A percentile compares a stretch with the other conserved stretches of the same genome.
Evolutionary conservation across 805 yeast genomes (phyloP).

Genomic region (Candida ovalis): DNA sequence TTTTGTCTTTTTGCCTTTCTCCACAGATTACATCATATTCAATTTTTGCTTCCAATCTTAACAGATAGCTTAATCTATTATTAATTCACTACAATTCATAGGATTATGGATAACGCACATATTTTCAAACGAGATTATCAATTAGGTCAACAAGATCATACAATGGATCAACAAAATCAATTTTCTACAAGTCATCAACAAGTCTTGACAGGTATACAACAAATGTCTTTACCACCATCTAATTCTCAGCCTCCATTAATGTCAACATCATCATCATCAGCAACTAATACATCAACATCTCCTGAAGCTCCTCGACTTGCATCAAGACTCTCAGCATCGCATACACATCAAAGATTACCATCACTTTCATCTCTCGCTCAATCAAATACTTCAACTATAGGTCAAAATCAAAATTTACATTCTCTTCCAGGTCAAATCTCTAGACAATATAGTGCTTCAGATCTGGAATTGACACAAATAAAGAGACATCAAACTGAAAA

Average conservation of each 20-base stretch:
- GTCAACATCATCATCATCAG: constrained; percentile 6
- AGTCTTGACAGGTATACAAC: constrained; percentile 19
- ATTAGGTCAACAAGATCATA: background rate
- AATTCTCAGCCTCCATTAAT: constrained; percentile 7
- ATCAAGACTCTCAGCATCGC: constrained; percentile 15
- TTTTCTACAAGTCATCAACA: constrained; percentile 14
- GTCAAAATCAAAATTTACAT: background rate
- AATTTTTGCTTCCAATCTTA: too few species aligned
- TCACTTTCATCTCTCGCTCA: constrained; percentile 16
- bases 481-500: constrained; percentile 20
- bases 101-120: background rate
- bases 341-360: constrained; percentile 19
- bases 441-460: constrained; percentile 15
- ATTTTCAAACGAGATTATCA: constrained; percentile 4
- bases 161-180: constrained; percentile 1
- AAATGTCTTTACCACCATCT: constrained; percentile 19
- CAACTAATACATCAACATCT: background rate
- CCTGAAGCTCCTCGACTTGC: constrained; percentile 11
- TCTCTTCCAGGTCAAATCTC: constrained; percentile 10
- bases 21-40: too few species aligned
- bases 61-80: too few species aligned
- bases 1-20: too few species aligned
- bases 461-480: constrained; percentile 13
- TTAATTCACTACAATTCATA: too few species aligned
- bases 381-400: constrained; percentile 5